Conservation (phyloP, 1,284 basidiomycete genomes). For the Cronartium ribicola region DNA sequence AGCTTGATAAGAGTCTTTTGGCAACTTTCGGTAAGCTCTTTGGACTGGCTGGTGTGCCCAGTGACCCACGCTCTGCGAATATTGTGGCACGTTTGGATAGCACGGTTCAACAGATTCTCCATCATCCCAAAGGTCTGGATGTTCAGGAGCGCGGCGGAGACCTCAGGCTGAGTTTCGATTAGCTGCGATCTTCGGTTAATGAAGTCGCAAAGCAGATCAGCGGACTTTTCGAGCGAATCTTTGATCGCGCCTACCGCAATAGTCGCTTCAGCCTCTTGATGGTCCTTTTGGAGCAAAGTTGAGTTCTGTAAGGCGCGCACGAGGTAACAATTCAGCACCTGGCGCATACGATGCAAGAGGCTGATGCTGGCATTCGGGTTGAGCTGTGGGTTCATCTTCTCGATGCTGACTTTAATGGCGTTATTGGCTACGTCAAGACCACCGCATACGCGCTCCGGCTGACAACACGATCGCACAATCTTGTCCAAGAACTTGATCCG, state of each 20-base stretch:
- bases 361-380: slow-evolving; percentile 13
- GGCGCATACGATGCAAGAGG: slow-evolving; percentile 25
- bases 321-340: slow-evolving; percentile 22
- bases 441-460: slow-evolving; percentile 14
- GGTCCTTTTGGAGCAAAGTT: background rate
- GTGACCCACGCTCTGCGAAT: slow-evolving; percentile 25
- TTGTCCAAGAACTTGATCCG: slow-evolving; percentile 27
- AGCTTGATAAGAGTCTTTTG: slow-evolving; percentile 27
- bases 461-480: slow-evolving; percentile 26
- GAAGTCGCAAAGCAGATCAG: slow-evolving; percentile 25
- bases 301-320: slow-evolving; percentile 32
- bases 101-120: slow-evolving; percentile 25
- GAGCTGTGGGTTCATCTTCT: slow-evolving; percentile 30
- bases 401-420: slow-evolving; percentile 34
- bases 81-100: slow-evolving; percentile 25
- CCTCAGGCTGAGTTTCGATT: slow-evolving; percentile 8
- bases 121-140: slow-evolving; percentile 30
- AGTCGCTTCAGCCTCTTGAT: background rate
- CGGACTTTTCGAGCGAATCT: slow-evolving; percentile 30
- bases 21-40: slow-evolving; percentile 16
- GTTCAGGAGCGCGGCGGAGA: slow-evolving; percentile 15
- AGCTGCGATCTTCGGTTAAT: slow-evolving; percentile 24
- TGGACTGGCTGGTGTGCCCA: slow-evolving; percentile 5
- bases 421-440: slow-evolving; percentile 34
- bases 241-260: slow-evolving; percentile 13